A percentile compares a stretch with the other conserved stretches of the same genome.
phyloP scores from a whole-genome alignment of 2,329 filamentous ascomycete species.

The Aspergillus versicolor region DNA sequence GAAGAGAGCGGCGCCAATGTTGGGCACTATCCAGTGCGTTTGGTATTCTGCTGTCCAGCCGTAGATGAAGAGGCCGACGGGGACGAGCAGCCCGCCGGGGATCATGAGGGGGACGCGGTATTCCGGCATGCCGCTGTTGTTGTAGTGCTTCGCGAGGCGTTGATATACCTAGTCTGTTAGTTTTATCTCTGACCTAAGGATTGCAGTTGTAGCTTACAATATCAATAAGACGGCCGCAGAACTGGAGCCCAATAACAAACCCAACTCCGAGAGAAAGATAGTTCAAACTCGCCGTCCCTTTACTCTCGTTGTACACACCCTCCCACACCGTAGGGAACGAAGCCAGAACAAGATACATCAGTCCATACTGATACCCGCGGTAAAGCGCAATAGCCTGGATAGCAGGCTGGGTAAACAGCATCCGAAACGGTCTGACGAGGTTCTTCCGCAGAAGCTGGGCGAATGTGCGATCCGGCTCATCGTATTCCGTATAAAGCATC shows the following conservation, averaged over 20 bases:
- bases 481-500: constrained; percentile 36
- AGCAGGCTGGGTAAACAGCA: constrained; percentile 60
- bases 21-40: constrained; percentile 55
- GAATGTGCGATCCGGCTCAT: constrained; percentile 8
- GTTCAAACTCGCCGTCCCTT: constrained; percentile 60
- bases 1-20: constrained; percentile 51
- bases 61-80: constrained; percentile 56
- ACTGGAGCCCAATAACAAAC: constrained; percentile 56
- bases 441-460: constrained; percentile 24
- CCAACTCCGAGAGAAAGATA: constrained; percentile 64
- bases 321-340: constrained; percentile 59
- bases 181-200: too few relatives aligned
- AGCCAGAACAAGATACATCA: constrained; percentile 31
- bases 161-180: constrained; percentile 32
- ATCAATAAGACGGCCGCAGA: constrained; percentile 24
- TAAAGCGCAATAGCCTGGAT: constrained; percentile 57
- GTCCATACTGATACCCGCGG: constrained; percentile 59
- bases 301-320: constrained; percentile 52
- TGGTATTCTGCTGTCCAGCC: constrained; percentile 54
- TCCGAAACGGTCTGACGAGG: constrained; percentile 54
- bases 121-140: constrained; percentile 53
- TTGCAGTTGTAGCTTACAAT: not conserved
- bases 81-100: constrained; percentile 52
- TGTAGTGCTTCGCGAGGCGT: constrained; percentile 45
- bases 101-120: constrained; percentile 61